These are phyloP conservation scores for Starmerella vitae DNA, from an alignment of 805 yeast genomes.

Conservation along the genomic window DNA sequence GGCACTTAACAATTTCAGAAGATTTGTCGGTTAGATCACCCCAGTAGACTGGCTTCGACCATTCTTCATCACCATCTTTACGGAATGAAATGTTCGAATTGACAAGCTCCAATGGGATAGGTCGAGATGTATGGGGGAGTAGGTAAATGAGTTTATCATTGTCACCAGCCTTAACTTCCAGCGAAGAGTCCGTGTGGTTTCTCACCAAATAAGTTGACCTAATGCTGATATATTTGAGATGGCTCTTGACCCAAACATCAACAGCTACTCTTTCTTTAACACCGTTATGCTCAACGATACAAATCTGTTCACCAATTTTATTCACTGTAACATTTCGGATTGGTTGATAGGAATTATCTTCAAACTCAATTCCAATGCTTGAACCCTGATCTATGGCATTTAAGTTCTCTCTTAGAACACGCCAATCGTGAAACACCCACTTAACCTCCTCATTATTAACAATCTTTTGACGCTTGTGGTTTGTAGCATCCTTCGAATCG, in stretches of 20 bases:
- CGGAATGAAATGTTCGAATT: constrained; percentile 42
- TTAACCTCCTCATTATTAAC: constrained; percentile 41
- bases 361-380: constrained; percentile 43
- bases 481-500: constrained; percentile 26
- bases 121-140: constrained; percentile 41
- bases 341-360: constrained; percentile 42
- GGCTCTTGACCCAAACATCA: constrained; percentile 54
- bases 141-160: constrained; percentile 30
- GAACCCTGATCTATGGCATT: constrained; percentile 51
- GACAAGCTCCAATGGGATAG: constrained; percentile 64
- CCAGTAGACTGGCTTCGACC: constrained; percentile 65
- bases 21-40: constrained; percentile 37
- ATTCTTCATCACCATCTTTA: constrained; percentile 49
- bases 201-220: constrained; percentile 60
- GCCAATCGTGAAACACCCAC: constrained; percentile 96
- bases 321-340: constrained; percentile 50
- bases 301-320: constrained; percentile 71
- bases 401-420: constrained; percentile 64
- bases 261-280: constrained; percentile 53
- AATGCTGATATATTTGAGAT: constrained; percentile 64
- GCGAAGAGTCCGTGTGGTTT: constrained; percentile 51
- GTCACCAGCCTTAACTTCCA: constrained; percentile 29
- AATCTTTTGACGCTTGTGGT: constrained; percentile 22
- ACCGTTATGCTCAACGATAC: constrained; percentile 33
- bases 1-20: constrained; percentile 39